Percentiles rank a stretch among this genome's conserved stretches.
Conservation (phyloP, 140 eudicot genomes). For the Oenanthe javanica region DNA sequence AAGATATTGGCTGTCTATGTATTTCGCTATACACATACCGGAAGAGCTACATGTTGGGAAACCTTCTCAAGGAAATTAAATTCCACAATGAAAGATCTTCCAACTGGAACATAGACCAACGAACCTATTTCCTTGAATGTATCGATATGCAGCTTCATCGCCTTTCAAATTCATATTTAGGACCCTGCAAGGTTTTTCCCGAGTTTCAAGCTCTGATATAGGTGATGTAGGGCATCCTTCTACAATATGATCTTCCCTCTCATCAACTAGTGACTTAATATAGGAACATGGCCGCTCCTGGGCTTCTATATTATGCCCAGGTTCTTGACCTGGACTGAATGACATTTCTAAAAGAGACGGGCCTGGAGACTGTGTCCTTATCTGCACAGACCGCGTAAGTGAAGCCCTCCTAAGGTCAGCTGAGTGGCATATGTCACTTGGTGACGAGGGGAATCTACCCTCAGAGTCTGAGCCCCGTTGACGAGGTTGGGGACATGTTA, state of each 20-base stretch:
- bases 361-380: conserved; percentile 68
- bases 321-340: conserved; percentile 43
- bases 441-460: conserved; percentile 92
- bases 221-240: conserved; percentile 31
- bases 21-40: not conserved
- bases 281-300: conserved; percentile 47
- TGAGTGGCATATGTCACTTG: conserved; percentile 95
- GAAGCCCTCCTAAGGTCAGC: conserved; percentile 93
- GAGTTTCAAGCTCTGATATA: conserved; percentile 19
- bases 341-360: conserved; percentile 36
- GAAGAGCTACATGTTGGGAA: not conserved
- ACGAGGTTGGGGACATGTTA: conserved; percentile 52
- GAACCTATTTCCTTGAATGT: not conserved
- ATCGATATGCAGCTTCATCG: conserved; percentile 30
- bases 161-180: conserved; percentile 37
- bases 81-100: too few species aligned
- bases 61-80: not conserved
- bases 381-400: conserved; percentile 84
- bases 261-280: conserved; percentile 30
- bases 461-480: conserved; percentile 81
- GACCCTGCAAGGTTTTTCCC: conserved; percentile 47
- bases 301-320: conserved; percentile 29
- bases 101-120: not conserved
- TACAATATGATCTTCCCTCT: conserved; percentile 40
- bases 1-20: not conserved